Percentiles rank a stretch among this genome's conserved stretches.
These are phyloP conservation scores for Triticum dicoccoides DNA, from an alignment of 176 grass and related monocot species.

Conservation along the genomic window DNA sequence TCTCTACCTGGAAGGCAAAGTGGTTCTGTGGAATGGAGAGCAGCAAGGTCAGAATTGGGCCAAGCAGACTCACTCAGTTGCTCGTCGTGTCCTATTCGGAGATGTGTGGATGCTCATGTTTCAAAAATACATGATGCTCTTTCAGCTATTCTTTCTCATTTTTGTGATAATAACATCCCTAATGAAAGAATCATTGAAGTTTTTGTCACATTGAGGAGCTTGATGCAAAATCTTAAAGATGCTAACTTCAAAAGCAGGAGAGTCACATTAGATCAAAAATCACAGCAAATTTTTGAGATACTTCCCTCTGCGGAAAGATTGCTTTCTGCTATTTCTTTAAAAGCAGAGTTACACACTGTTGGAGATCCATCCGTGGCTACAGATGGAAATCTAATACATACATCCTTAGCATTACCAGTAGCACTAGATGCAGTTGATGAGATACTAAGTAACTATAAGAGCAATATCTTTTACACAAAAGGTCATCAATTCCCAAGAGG, in stretches of 20 bases:
- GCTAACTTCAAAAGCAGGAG: slow-evolving; percentile 54
- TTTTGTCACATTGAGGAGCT: slow-evolving; percentile 41
- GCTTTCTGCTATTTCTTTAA: slow-evolving; percentile 72
- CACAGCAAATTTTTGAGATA: slow-evolving; percentile 47
- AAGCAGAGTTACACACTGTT: slow-evolving; percentile 52
- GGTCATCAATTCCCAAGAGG: slow-evolving; percentile 57
- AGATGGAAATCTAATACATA: slow-evolving; percentile 58
- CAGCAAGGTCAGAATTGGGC: slow-evolving; percentile 70
- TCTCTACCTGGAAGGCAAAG: slow-evolving; percentile 95
- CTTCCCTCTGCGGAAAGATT: slow-evolving; percentile 56
- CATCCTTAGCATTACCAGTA: slow-evolving; percentile 90
- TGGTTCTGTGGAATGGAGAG: slow-evolving; percentile 90
- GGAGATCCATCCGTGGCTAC: slow-evolving; percentile 41
- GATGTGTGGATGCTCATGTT: slow-evolving; percentile 94
- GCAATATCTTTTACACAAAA: slow-evolving; percentile 33
- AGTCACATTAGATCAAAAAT: slow-evolving; percentile 47
- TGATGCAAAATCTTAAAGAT: slow-evolving; percentile 58
- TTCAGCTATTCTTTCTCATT: slow-evolving; percentile 49
- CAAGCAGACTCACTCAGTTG: slow-evolving; percentile 54
- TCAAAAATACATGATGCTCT: slow-evolving; percentile 73
- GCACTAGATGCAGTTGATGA: slow-evolving; percentile 79
- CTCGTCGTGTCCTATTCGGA: slow-evolving; percentile 69
- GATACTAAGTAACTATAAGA: slow-evolving; percentile 64
- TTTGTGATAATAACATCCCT: slow-evolving; percentile 41
- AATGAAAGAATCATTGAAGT: slow-evolving; percentile 50